Evolutionary conservation across 257 asterid species (phyloP).

Genomic region (Solanum microdontum): DNA sequence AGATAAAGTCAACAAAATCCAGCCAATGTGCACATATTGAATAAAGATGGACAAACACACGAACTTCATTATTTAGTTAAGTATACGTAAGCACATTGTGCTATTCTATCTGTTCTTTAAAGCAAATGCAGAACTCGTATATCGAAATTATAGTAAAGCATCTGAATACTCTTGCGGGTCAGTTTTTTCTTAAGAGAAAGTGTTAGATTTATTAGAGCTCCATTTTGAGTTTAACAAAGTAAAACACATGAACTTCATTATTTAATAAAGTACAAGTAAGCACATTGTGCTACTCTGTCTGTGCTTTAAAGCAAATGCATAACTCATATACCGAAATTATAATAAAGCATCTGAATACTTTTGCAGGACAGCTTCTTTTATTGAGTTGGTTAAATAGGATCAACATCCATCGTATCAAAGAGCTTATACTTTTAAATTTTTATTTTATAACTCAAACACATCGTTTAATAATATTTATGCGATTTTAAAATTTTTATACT

Average conservation of each 20-base stretch:
- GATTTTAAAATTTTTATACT: not conserved
- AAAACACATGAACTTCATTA: not conserved
- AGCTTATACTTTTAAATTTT: not conserved
- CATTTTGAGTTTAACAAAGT: not conserved
- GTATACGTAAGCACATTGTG: not conserved
- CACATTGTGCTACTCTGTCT: not conserved
- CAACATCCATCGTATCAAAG: not conserved
- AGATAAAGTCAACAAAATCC: not conserved
- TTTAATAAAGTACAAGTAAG: not conserved
- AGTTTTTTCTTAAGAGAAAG: not conserved
- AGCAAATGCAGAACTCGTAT: not conserved
- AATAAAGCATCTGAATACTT: not conserved
- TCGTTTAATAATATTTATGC: not conserved
- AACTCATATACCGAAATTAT: not conserved
- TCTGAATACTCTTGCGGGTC: not conserved
- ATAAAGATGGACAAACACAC: not conserved
- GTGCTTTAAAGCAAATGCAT: not conserved
- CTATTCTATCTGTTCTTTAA: not conserved
- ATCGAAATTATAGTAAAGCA: not conserved
- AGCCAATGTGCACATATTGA: not conserved
- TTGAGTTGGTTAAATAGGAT: not conserved
- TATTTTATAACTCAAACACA: not conserved
- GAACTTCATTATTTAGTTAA: not conserved
- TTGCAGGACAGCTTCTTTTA: not conserved
- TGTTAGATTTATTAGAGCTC: not conserved